phyloP scores from a whole-genome alignment of 805 yeast species.

The Sugiyamaella chiloensis region DNA sequence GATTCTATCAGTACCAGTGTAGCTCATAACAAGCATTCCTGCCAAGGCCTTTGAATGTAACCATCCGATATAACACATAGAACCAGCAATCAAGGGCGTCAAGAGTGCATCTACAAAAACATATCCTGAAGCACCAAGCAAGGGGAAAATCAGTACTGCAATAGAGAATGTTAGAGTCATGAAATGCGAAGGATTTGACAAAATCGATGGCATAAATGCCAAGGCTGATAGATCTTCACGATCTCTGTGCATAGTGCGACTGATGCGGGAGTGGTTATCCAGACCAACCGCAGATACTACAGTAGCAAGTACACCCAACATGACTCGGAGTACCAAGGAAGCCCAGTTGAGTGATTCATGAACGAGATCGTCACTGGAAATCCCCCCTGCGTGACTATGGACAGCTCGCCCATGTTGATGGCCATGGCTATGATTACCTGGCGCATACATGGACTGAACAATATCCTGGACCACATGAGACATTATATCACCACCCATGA shows the following conservation, averaged over 20 bases:
- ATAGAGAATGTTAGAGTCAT: slow-evolving; percentile 33
- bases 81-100: slow-evolving; percentile 37
- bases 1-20: slow-evolving; percentile 37
- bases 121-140: slow-evolving; percentile 26
- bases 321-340: slow-evolving; percentile 24
- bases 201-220: slow-evolving; percentile 21
- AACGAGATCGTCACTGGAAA: slow-evolving; percentile 7
- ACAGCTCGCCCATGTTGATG: slow-evolving; percentile 15
- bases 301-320: slow-evolving; percentile 32
- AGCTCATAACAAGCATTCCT: slow-evolving; percentile 44
- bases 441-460: slow-evolving; percentile 35
- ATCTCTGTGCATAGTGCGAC: slow-evolving; percentile 25
- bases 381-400: slow-evolving; percentile 13
- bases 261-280: slow-evolving; percentile 34
- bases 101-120: slow-evolving; percentile 33
- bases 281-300: slow-evolving; percentile 35
- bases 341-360: slow-evolving; percentile 18
- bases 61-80: slow-evolving; percentile 43
- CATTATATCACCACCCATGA: slow-evolving; percentile 85
- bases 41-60: slow-evolving; percentile 38
- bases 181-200: slow-evolving; percentile 31
- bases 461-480: slow-evolving; percentile 85
- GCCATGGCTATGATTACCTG: slow-evolving; percentile 33
- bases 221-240: slow-evolving; percentile 13
- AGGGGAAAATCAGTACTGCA: slow-evolving; percentile 32